phyloP scores from a whole-genome alignment of 2,329 filamentous ascomycete genomes.

The Pyricularia pennisetigena region DNA sequence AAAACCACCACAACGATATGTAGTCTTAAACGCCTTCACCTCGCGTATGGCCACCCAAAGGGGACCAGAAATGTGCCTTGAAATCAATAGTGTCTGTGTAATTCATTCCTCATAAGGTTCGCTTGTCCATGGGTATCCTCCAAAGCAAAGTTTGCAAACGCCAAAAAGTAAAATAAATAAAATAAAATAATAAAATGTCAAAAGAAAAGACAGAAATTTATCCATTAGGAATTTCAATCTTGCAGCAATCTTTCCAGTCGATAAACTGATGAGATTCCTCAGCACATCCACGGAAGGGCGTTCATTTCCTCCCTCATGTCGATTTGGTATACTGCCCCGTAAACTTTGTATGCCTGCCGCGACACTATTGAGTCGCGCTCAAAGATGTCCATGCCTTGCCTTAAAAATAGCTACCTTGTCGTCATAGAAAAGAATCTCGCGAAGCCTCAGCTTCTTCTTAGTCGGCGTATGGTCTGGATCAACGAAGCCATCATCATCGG shows the following conservation, averaged over 20 bases:
- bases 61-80: neutral
- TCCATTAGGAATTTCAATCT: neutral
- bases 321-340: neutral
- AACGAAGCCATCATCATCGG: constrained; percentile 39
- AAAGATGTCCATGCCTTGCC: constrained; percentile 52
- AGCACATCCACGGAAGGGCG: neutral
- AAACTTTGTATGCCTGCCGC: neutral
- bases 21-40: too few relatives aligned
- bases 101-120: neutral
- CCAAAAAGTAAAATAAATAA: neutral
- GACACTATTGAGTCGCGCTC: neutral
- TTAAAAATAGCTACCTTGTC: constrained; percentile 76
- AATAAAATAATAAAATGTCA: neutral
- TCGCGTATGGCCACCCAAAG: neutral
- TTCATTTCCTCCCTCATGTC: neutral
- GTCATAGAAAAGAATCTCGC: constrained; percentile 78
- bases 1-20: too few relatives aligned
- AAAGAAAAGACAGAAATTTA: neutral
- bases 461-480: constrained; percentile 27
- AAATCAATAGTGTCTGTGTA: neutral
- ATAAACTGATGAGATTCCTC: neutral
- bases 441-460: constrained; percentile 45
- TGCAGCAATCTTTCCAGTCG: neutral
- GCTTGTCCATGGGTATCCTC: constrained; percentile 2
- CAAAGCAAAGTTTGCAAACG: neutral